phyloP scores from a whole-genome alignment of 2,329 filamentous ascomycete species.

The Pseudogymnoascus sp. region DNA sequence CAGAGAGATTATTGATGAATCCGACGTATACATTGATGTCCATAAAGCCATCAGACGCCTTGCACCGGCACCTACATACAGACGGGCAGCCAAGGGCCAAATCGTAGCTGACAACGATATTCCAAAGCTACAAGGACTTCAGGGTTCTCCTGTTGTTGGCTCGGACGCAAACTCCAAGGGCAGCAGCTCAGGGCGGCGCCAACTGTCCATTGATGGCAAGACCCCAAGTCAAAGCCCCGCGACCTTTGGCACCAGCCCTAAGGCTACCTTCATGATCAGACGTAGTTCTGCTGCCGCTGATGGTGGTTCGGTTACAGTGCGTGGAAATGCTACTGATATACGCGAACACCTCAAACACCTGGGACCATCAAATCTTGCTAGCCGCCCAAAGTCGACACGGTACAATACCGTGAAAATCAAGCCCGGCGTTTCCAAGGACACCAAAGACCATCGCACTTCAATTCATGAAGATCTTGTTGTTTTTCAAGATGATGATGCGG shows the following conservation, averaged over 20 bases:
- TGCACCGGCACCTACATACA: constrained; percentile 51
- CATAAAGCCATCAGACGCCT: constrained; percentile 94
- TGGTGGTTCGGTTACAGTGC: constrained; percentile 47
- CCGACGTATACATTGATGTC: constrained; percentile 95
- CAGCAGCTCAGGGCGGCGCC: constrained; percentile 30
- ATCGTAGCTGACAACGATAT: constrained; percentile 41
- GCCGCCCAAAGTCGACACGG: constrained; percentile 54
- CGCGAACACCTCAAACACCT: constrained; percentile 56
- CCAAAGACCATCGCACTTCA: constrained; percentile 11
- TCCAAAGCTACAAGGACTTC: constrained; percentile 22
- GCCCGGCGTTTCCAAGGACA: constrained; percentile 28
- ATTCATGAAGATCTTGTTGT: constrained; percentile 7
- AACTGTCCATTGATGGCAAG: neutral
- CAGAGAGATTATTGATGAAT: constrained; percentile 97
- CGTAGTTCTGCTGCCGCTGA: constrained; percentile 49
- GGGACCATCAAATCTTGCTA: constrained; percentile 59
- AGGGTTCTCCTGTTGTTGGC: constrained; percentile 10
- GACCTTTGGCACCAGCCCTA: constrained; percentile 25
- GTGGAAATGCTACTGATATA: constrained; percentile 55
- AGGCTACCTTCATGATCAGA: constrained; percentile 52
- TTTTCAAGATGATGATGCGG: constrained; percentile 20
- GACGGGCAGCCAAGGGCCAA: constrained; percentile 35
- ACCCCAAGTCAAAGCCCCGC: constrained; percentile 15
- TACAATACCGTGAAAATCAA: constrained; percentile 63
- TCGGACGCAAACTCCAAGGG: neutral